Percentiles rank a stretch among this genome's conserved stretches.
phyloP scores from a whole-genome alignment of 352 stramenopile species.

The Elongisporangium undulatum region DNA sequence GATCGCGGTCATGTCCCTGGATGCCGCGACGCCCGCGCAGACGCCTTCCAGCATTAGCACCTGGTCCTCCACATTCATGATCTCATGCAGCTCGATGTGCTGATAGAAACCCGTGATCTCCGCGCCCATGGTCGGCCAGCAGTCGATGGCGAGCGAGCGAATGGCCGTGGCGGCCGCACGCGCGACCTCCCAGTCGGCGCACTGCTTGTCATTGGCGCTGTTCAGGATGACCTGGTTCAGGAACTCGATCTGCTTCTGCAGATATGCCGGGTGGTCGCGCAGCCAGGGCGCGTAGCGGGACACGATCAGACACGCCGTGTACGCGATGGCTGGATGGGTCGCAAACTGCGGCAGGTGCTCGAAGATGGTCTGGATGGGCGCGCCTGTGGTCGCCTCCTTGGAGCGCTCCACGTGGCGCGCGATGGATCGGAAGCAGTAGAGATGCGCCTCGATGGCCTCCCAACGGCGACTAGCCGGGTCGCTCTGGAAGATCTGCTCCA shows the following conservation, averaged over 20 bases:
- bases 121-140: constrained; percentile 56
- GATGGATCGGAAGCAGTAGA: constrained; percentile 85
- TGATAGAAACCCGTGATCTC: constrained; percentile 78
- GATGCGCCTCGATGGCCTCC: constrained; percentile 74
- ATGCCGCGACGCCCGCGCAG: constrained; percentile 49
- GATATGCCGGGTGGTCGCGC: constrained; percentile 30
- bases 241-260: constrained; percentile 60
- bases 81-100: constrained; percentile 60
- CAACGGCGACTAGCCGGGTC: constrained; percentile 40
- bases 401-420: constrained; percentile 68
- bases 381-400: constrained; percentile 13
- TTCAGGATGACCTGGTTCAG: constrained; percentile 67
- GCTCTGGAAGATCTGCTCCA: constrained; percentile 65
- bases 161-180: constrained; percentile 68
- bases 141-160: constrained; percentile 71
- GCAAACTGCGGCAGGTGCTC: constrained; percentile 69
- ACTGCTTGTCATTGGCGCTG: constrained; percentile 37
- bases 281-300: constrained; percentile 83
- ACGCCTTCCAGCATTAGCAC: constrained; percentile 83
- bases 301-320: constrained; percentile 82
- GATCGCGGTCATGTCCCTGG: constrained; percentile 35
- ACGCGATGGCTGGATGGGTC: constrained; percentile 74
- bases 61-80: constrained; percentile 76
- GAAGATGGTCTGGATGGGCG: constrained; percentile 72
- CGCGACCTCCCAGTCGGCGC: constrained; percentile 70